Evolutionary conservation across 2,329 filamentous ascomycete species (phyloP).

Genomic region (Trichoderma hamatum): DNA sequence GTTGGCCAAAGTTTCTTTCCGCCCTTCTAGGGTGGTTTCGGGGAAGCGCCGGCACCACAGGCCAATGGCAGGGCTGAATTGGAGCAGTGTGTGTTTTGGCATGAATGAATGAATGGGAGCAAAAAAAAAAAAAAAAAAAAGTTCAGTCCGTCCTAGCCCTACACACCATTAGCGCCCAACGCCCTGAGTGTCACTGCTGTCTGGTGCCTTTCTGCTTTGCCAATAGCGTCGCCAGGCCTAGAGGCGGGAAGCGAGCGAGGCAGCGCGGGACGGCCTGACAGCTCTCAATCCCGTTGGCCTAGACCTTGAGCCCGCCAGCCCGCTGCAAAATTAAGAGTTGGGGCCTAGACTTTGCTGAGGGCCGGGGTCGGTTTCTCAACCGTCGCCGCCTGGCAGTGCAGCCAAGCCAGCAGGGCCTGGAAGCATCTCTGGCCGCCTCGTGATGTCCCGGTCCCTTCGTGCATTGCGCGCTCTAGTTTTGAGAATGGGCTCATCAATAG

Average conservation of each 20-base stretch:
- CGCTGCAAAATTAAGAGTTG: not conserved
- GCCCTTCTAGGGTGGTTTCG: not conserved
- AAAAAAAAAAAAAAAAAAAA: not conserved
- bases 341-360: not conserved
- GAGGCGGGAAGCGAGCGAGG: not conserved
- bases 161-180: not conserved
- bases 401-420: not conserved
- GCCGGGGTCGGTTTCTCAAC: not conserved
- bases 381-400: conserved; percentile 7
- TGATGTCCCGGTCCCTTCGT: conserved; percentile 11
- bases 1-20: conserved; percentile 16
- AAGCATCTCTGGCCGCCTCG: not conserved
- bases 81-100: not conserved
- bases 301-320: not conserved
- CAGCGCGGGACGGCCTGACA: not conserved
- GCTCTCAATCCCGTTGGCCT: not conserved
- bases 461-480: not conserved
- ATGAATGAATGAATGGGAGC: not conserved
- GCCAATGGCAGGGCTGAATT: not conserved
- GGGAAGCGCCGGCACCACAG: conserved; percentile 10
- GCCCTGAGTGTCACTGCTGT: not conserved
- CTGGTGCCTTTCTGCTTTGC: not conserved
- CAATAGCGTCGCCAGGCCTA: not conserved
- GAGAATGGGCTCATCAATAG: conserved; percentile 10
- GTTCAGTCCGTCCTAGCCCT: not conserved